A percentile compares a stretch with the other conserved stretches of the same genome.
Evolutionary conservation across 768 basidiomycete genomes (phyloP).

Genomic region (Leccinum fibrillosum): DNA sequence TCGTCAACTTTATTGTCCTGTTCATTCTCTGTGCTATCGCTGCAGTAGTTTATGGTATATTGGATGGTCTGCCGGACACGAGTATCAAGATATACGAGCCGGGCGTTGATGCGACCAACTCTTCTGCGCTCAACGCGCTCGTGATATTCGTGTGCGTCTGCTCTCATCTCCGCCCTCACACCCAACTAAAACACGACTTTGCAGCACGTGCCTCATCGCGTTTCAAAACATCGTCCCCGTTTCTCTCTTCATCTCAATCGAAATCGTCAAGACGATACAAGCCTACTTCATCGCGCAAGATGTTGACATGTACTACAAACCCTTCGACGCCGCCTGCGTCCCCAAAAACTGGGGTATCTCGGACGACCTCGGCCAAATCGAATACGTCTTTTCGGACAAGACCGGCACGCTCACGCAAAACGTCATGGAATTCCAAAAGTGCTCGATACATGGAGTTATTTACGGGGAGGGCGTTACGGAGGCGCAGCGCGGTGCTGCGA

Average conservation of each 20-base stretch:
- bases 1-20: constrained; percentile 87
- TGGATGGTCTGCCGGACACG: constrained; percentile 55
- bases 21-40: constrained; percentile 71
- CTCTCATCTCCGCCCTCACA: not conserved
- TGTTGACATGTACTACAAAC: constrained; percentile 91
- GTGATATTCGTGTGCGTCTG: constrained; percentile 85
- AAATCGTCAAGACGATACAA: constrained; percentile 97
- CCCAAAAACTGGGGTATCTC: constrained; percentile 99
- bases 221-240: constrained; percentile 98
- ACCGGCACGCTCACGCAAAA: constrained; percentile 98
- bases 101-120: constrained; percentile 59
- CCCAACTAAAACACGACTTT: constrained; percentile 3
- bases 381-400: constrained; percentile 93
- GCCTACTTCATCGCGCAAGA: constrained; percentile 97
- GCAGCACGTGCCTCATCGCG: constrained; percentile 86
- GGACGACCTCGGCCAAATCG: constrained; percentile 97
- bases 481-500: constrained; percentile 89
- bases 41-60: constrained; percentile 73
- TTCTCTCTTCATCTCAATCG: constrained; percentile 95
- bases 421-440: constrained; percentile 98
- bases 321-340: constrained; percentile 82
- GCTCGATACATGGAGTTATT: constrained; percentile 75
- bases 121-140: constrained; percentile 66
- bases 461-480: constrained; percentile 97
- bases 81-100: constrained; percentile 73